Conservation (phyloP, 164 flowering plant genomes). For the Stephania cephalantha region DNA sequence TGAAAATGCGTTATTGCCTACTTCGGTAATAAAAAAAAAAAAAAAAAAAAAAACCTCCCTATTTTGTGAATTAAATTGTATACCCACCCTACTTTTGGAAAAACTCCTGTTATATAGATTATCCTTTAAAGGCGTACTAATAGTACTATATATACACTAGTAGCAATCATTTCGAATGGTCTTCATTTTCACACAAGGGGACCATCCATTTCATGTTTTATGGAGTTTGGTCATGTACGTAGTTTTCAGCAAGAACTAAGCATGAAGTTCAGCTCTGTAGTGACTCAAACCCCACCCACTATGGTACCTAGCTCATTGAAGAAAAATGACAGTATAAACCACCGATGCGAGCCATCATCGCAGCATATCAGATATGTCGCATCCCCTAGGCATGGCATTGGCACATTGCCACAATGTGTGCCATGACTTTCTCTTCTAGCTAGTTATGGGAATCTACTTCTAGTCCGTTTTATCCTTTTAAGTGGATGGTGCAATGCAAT, state of each 20-base stretch:
- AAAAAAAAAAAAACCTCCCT: no score
- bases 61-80: no score
- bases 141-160: not conserved
- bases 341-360: not conserved
- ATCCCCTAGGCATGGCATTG: not conserved
- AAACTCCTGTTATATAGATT: not conserved
- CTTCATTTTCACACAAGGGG: not conserved
- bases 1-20: no score
- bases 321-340: not conserved
- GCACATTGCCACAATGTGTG: not conserved
- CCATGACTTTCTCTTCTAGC: not conserved
- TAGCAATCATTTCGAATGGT: not conserved
- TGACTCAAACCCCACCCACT: not conserved
- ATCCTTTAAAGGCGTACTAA: not conserved
- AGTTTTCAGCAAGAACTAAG: conserved; percentile 1
- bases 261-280: not conserved
- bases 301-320: not conserved
- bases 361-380: not conserved
- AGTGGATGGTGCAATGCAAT: not conserved
- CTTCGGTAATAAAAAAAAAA: no score
- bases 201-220: not conserved
- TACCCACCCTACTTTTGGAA: no score
- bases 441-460: not conserved
- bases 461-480: not conserved
- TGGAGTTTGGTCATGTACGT: not conserved